Percentiles rank a stretch among this genome's conserved stretches.
Evolutionary conservation across 2,329 filamentous ascomycete species (phyloP).

Genomic region (Diaporthe capsici): DNA sequence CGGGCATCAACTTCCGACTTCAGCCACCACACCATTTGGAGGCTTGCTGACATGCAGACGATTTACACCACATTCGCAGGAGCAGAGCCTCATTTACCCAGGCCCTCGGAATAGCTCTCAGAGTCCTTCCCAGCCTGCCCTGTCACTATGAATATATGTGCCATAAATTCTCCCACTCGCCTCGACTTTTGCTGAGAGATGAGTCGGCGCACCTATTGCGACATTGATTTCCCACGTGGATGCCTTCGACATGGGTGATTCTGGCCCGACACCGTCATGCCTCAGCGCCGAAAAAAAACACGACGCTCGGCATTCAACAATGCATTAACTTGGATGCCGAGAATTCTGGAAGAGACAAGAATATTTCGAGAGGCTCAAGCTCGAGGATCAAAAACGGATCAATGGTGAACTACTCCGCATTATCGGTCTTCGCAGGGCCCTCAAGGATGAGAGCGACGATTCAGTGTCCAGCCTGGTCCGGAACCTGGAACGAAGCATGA

Average conservation of each 20-base stretch:
- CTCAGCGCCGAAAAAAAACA: background rate
- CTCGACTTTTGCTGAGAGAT: background rate
- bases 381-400: background rate
- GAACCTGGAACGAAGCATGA: background rate
- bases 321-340: conserved; percentile 25
- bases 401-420: background rate
- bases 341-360: background rate
- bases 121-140: no score
- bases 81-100: no score
- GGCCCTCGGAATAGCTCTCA: no score
- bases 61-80: no score
- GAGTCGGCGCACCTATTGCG: background rate
- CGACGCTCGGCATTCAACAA: background rate
- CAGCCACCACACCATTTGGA: no score
- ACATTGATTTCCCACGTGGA: background rate
- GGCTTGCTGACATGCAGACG: no score
- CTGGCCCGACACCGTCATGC: background rate
- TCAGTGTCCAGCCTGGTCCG: background rate
- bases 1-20: no score
- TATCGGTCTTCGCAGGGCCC: background rate
- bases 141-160: no score
- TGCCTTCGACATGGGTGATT: background rate
- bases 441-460: background rate
- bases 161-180: background rate
- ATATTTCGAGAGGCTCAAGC: background rate